Evolutionary conservation across 2,329 filamentous ascomycete species (phyloP).

Genomic region (Alternaria viburni): DNA sequence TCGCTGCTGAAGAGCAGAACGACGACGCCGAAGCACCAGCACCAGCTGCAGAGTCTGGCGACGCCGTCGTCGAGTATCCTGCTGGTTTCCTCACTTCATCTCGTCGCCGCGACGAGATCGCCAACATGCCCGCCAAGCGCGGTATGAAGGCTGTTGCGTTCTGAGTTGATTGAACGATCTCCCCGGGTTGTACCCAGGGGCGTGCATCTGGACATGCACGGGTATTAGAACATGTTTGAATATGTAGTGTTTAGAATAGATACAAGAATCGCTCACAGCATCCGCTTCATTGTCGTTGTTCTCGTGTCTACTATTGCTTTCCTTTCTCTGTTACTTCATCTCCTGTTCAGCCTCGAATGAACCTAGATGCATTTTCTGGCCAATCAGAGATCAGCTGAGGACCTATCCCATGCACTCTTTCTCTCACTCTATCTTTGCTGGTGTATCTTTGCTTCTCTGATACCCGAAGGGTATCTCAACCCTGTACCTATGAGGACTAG

Average conservation of each 20-base stretch:
- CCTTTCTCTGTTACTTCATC: not conserved
- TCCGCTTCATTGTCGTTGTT: not conserved
- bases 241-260: not conserved
- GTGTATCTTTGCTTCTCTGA: not conserved
- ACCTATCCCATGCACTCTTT: not conserved
- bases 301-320: not conserved
- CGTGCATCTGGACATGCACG: not conserved
- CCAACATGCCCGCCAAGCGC: conserved; percentile 1
- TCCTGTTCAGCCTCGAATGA: not conserved
- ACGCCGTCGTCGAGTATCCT: conserved; percentile 6
- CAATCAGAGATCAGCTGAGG: not conserved
- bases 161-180: not conserved
- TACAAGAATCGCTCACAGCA: not conserved
- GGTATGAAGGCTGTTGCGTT: conserved; percentile 8
- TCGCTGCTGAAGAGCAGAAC: conserved; percentile 1
- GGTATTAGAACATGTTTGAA: not conserved
- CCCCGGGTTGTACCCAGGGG: too few relatives aligned
- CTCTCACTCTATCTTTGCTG: not conserved
- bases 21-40: not conserved
- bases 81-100: conserved; percentile 12
- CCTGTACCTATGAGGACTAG: not conserved
- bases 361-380: not conserved
- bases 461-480: not conserved
- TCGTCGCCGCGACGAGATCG: not conserved
- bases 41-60: not conserved